Percentiles rank a stretch among this genome's conserved stretches.
Conservation (phyloP, 805 yeast genomes). For the Barnettozyma sp. region DNA sequence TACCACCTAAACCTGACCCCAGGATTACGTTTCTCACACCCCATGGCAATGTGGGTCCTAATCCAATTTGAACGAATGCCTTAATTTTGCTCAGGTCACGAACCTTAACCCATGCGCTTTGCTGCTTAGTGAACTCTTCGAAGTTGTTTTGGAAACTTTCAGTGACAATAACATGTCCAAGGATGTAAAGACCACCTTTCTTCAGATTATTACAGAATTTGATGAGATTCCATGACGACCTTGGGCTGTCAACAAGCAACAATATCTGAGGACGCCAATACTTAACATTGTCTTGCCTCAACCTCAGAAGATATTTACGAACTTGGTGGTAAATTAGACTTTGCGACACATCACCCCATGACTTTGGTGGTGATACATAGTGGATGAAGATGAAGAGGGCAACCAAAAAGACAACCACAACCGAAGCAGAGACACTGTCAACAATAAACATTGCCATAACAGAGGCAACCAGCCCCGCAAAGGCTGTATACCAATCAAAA, state of each 20-base stretch:
- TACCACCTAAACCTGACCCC: constrained; percentile 97
- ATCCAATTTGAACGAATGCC: constrained; percentile 89
- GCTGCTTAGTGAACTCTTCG: constrained; percentile 64
- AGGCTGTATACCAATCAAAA: constrained; percentile 78
- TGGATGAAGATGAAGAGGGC: constrained; percentile 74
- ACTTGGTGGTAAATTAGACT: constrained; percentile 94
- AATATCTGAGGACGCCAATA: constrained; percentile 98
- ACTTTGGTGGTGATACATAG: constrained; percentile 87
- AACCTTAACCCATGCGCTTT: constrained; percentile 75
- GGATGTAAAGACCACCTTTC: constrained; percentile 87
- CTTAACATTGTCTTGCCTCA: constrained; percentile 88
- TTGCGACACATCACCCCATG: constrained; percentile 98
- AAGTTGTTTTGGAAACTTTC: constrained; percentile 56
- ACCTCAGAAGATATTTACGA: constrained; percentile 74
- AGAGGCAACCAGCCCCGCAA: constrained; percentile 62
- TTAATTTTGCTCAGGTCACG: constrained; percentile 74
- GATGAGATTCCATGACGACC: constrained; percentile 87
- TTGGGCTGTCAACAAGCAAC: constrained; percentile 82
- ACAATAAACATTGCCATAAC: constrained; percentile 88
- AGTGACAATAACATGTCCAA: constrained; percentile 84
- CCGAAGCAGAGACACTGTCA: constrained; percentile 82
- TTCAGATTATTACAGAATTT: constrained; percentile 90
- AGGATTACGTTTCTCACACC: constrained; percentile 88
- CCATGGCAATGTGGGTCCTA: constrained; percentile 87
- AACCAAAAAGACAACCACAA: constrained; percentile 58